phyloP scores from a whole-genome alignment of 495 filamentous ascomycete species.

The Penicillium samsonianum region DNA sequence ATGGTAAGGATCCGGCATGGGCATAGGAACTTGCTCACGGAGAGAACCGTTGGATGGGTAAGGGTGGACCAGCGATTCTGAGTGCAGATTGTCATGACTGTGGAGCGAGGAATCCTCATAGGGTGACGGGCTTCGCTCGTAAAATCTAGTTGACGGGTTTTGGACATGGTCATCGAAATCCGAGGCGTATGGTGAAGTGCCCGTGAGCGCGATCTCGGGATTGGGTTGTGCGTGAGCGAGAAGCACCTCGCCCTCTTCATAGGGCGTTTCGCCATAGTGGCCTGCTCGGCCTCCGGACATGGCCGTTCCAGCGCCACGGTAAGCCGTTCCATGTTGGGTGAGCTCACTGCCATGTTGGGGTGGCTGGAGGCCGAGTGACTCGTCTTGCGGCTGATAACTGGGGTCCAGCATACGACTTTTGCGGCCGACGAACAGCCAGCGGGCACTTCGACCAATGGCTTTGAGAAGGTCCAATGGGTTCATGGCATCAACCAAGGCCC shows the following conservation, averaged over 20 bases:
- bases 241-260: constrained; percentile 46
- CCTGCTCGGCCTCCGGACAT: constrained; percentile 27
- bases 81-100: constrained; percentile 19
- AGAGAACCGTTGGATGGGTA: constrained; percentile 25
- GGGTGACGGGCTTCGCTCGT: constrained; percentile 25
- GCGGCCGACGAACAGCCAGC: constrained; percentile 78
- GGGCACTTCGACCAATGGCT: constrained; percentile 71
- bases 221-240: constrained; percentile 46
- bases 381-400: constrained; percentile 46
- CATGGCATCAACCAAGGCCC: constrained; percentile 69
- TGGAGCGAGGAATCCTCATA: constrained; percentile 31
- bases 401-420: constrained; percentile 55
- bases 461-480: constrained; percentile 85
- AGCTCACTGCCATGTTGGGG: constrained; percentile 17
- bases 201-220: constrained; percentile 24
- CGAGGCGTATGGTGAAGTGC: constrained; percentile 24
- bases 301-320: constrained; percentile 32
- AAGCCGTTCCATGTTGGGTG: constrained; percentile 31
- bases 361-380: constrained; percentile 37
- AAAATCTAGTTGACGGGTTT: constrained; percentile 24
- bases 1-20: constrained; percentile 38
- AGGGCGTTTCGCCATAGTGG: constrained; percentile 23
- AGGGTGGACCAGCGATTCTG: constrained; percentile 10
- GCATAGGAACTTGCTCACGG: constrained; percentile 39
- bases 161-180: constrained; percentile 31